phyloP scores from a whole-genome alignment of 352 stramenopile genomes.

The Phytophthora parvispora region DNA sequence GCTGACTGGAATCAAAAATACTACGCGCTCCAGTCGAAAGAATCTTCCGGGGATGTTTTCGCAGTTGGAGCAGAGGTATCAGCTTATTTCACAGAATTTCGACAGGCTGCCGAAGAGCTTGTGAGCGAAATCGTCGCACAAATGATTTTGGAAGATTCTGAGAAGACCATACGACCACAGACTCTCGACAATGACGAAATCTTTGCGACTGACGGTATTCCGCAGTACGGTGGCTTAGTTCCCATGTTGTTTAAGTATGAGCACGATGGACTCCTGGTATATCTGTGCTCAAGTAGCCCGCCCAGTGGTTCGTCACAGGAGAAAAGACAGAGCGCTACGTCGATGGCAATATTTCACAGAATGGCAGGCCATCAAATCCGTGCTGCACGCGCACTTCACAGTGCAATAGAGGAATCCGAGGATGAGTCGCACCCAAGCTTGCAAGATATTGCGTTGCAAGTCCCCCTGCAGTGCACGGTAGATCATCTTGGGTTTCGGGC shows the following conservation, averaged over 20 bases:
- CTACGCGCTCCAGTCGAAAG: constrained; percentile 7
- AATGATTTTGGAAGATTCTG: constrained; percentile 31
- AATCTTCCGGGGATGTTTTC: constrained; percentile 16
- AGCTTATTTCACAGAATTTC: constrained; percentile 47
- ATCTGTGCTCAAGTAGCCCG: constrained; percentile 27
- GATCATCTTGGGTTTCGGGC: constrained; percentile 70
- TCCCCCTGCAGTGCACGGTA: constrained; percentile 69
- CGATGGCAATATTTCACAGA: constrained; percentile 32
- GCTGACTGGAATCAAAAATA: constrained; percentile 39
- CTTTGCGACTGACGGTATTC: constrained; percentile 43
- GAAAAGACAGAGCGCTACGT: constrained; percentile 13
- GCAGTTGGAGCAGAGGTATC: constrained; percentile 34
- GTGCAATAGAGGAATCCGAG: constrained; percentile 29
- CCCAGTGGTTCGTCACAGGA: constrained; percentile 4
- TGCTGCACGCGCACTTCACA: constrained; percentile 44
- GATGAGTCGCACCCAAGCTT: constrained; percentile 4
- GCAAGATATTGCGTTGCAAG: constrained; percentile 16
- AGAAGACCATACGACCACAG: constrained; percentile 27
- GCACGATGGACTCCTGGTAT: constrained; percentile 44
- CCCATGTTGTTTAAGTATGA: constrained; percentile 35
- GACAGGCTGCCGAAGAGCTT: constrained; percentile 38
- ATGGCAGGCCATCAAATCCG: constrained; percentile 65
- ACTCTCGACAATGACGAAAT: constrained; percentile 43
- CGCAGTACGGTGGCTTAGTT: constrained; percentile 4
- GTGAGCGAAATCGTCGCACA: constrained; percentile 49